These are phyloP conservation scores for Cymbopogon citratus DNA, from an alignment of 176 grass and related monocot genomes.

Conservation along the genomic window DNA sequence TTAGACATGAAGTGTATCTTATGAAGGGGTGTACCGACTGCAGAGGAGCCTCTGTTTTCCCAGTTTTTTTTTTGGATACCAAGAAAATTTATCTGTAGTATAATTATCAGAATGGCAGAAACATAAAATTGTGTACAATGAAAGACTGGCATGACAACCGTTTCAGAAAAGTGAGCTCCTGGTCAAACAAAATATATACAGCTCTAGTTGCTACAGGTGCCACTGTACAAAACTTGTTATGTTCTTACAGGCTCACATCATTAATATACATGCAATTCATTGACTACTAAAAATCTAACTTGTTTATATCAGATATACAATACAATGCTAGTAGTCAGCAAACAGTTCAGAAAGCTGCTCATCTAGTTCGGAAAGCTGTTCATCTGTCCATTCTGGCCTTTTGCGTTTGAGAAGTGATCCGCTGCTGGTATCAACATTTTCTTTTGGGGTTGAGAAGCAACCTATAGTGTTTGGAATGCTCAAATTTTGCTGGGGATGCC, in stretches of 20 bases:
- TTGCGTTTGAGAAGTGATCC: background rate
- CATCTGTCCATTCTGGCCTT: conserved; percentile 28
- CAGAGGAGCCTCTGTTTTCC: background rate
- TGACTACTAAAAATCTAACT: background rate
- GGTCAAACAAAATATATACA: background rate
- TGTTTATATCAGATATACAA: background rate
- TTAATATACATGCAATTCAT: background rate
- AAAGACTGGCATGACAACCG: background rate
- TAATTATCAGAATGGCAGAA: background rate
- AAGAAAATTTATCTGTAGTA: background rate
- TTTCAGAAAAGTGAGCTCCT: background rate
- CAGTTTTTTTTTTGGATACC: background rate
- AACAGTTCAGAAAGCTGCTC: conserved; percentile 38
- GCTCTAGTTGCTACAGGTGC: background rate
- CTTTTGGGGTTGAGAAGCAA: conserved; percentile 2
- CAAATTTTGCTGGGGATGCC: conserved; percentile 1
- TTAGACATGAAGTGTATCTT: background rate
- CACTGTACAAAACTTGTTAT: background rate
- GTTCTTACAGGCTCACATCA: too few relatives aligned
- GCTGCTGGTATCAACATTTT: background rate
- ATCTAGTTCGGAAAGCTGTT: conserved; percentile 35
- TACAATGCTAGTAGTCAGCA: conserved; percentile 7
- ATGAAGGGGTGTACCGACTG: background rate
- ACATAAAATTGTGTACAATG: background rate
- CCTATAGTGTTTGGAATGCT: background rate